These are phyloP conservation scores for Aspergillus pseudonomiae DNA, from an alignment of 2,329 filamentous ascomycete genomes.

Conservation along the genomic window DNA sequence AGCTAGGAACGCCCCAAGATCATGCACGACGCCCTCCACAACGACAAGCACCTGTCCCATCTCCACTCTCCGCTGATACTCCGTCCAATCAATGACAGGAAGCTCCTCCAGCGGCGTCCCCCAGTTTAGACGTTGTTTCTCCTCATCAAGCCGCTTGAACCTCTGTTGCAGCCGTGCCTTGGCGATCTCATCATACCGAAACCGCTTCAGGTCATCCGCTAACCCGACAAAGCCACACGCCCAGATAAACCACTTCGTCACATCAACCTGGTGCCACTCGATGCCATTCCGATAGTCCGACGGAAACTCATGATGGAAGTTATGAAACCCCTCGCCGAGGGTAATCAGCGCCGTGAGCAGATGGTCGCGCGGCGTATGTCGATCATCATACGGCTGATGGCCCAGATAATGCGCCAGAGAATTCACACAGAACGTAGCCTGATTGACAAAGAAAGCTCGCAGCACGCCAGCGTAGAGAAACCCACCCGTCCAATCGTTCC, in stretches of 20 bases:
- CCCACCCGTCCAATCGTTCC: conserved; percentile 78
- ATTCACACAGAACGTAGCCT: conserved; percentile 3
- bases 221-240: not conserved
- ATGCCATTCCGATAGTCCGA: conserved; percentile 12
- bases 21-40: conserved; percentile 5
- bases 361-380: not conserved
- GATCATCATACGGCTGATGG: conserved; percentile 4
- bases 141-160: not conserved
- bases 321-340: conserved; percentile 10
- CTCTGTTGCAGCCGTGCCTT: not conserved
- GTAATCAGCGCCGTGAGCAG: conserved; percentile 1
- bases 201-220: conserved; percentile 3
- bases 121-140: not conserved
- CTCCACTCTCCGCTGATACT: not conserved
- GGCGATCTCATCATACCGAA: conserved; percentile 6
- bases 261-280: conserved; percentile 5
- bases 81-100: conserved; percentile 7
- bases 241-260: conserved; percentile 10
- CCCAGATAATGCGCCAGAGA: conserved; percentile 7
- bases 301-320: conserved; percentile 13
- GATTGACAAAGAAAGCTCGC: conserved; percentile 75
- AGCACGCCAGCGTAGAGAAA: conserved; percentile 83
- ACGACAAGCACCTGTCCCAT: not conserved
- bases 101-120: not conserved
- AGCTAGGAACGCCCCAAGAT: not conserved